Evolutionary conservation across 306 rosid species (phyloP).

Genomic region (Sicyos edulis): DNA sequence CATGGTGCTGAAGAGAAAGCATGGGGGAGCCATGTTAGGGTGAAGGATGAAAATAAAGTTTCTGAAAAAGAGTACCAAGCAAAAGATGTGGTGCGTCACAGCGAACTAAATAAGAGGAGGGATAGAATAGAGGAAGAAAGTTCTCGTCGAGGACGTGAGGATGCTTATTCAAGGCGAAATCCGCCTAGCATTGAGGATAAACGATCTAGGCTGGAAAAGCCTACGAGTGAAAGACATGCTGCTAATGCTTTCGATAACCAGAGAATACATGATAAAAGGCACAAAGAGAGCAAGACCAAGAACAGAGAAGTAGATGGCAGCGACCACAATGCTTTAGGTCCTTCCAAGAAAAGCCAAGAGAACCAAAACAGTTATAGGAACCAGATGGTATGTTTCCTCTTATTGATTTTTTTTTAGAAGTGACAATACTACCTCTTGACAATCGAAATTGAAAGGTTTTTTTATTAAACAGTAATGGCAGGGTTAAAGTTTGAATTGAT

Average conservation of each 20-base stretch:
- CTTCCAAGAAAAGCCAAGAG: slow-evolving; percentile 68
- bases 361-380: slow-evolving; percentile 54
- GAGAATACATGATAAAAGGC: slow-evolving; percentile 57
- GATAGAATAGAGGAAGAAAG: slow-evolving; percentile 65
- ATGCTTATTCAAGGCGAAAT: slow-evolving; percentile 53
- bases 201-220: slow-evolving; percentile 70
- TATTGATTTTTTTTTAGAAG: slow-evolving; percentile 20
- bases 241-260: slow-evolving; percentile 58
- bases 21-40: slow-evolving; percentile 63
- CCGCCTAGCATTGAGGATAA: slow-evolving; percentile 59
- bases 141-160: slow-evolving; percentile 69
- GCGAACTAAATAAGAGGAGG: slow-evolving; percentile 71
- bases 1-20: slow-evolving; percentile 70
- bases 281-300: slow-evolving; percentile 64
- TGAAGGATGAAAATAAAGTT: slow-evolving; percentile 63
- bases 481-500: not conserved
- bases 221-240: slow-evolving; percentile 64
- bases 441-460: slow-evolving; percentile 1
- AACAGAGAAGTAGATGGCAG: slow-evolving; percentile 60
- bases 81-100: slow-evolving; percentile 57
- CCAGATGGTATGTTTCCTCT: slow-evolving; percentile 69
- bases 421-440: not conserved
- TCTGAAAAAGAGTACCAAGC: slow-evolving; percentile 67
- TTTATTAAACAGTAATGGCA: not conserved
- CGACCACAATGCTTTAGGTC: slow-evolving; percentile 39